Conservation (phyloP, 2,329 filamentous ascomycete species). For the Ophiobolus disseminans region DNA sequence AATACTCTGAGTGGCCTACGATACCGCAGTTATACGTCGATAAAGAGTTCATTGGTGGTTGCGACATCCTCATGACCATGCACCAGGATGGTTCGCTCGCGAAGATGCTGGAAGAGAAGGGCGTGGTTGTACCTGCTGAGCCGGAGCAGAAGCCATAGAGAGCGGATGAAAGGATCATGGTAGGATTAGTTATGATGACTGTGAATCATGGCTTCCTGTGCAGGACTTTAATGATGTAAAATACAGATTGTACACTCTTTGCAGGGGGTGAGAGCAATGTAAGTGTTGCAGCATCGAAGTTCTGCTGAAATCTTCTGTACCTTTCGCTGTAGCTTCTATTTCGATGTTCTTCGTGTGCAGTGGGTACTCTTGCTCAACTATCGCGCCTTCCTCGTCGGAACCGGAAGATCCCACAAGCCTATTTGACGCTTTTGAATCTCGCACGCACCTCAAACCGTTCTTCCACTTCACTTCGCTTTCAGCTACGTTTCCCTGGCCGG, state of each 20-base stretch:
- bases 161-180: no score
- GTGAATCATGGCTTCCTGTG: no score
- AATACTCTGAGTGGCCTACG: slow-evolving; percentile 98
- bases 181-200: no score
- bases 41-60: slow-evolving; percentile 97
- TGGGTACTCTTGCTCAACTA: no score
- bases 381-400: slow-evolving; percentile 13
- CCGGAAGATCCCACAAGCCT: slow-evolving; percentile 6
- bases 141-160: slow-evolving; percentile 29
- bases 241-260: no score
- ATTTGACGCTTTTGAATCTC: slow-evolving; percentile 7
- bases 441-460: slow-evolving; percentile 1
- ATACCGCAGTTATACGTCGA: slow-evolving; percentile 96
- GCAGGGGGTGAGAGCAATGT: no score
- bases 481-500: no score
- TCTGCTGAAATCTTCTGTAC: neutral
- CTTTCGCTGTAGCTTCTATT: neutral
- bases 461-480: neutral
- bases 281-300: no score
- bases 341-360: slow-evolving; percentile 2
- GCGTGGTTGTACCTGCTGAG: slow-evolving; percentile 71
- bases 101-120: slow-evolving; percentile 90
- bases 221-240: no score
- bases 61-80: slow-evolving; percentile 96
- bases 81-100: slow-evolving; percentile 94